These are phyloP conservation scores for Cystofilobasidium ferigula DNA, from an alignment of 768 basidiomycete species.

Conservation along the genomic window DNA sequence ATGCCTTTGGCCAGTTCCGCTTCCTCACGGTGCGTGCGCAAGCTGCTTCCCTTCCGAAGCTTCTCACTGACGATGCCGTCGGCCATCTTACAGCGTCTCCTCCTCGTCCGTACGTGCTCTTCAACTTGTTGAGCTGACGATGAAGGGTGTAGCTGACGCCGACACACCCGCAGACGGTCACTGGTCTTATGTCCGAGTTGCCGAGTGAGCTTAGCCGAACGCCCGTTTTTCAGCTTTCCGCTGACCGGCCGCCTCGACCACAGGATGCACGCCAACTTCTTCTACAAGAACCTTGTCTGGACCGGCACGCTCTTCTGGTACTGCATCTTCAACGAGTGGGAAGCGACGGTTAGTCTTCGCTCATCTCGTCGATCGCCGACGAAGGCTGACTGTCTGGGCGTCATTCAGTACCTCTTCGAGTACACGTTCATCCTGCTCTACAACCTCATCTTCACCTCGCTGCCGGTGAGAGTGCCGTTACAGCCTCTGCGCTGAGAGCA, in stretches of 20 bases:
- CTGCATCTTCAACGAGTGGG: constrained; percentile 58
- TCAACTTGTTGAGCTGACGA: neutral
- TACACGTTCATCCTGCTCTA: constrained; percentile 81
- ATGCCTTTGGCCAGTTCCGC: constrained; percentile 94
- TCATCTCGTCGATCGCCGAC: too few relatives aligned
- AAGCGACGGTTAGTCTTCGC: constrained; percentile 4
- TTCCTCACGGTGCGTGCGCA: constrained; percentile 57
- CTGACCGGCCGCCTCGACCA: constrained; percentile 1
- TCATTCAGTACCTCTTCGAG: constrained; percentile 15
- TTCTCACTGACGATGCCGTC: neutral
- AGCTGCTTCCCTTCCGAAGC: neutral
- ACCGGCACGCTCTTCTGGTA: constrained; percentile 91
- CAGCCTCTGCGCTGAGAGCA: neutral
- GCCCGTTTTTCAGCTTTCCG: constrained; percentile 44
- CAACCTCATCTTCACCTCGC: constrained; percentile 75
- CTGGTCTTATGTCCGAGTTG: constrained; percentile 92
- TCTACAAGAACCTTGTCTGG: constrained; percentile 85
- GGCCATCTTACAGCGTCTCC: constrained; percentile 14
- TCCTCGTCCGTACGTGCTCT: constrained; percentile 8
- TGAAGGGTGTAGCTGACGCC: constrained; percentile 34
- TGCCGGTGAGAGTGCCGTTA: neutral
- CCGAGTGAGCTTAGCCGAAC: constrained; percentile 44
- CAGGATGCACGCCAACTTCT: constrained; percentile 69
- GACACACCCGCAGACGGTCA: constrained; percentile 85
- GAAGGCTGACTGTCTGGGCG: neutral